Evolutionary conservation across 805 yeast genomes (phyloP).

Genomic region (Metschnikowia corniflorae): DNA sequence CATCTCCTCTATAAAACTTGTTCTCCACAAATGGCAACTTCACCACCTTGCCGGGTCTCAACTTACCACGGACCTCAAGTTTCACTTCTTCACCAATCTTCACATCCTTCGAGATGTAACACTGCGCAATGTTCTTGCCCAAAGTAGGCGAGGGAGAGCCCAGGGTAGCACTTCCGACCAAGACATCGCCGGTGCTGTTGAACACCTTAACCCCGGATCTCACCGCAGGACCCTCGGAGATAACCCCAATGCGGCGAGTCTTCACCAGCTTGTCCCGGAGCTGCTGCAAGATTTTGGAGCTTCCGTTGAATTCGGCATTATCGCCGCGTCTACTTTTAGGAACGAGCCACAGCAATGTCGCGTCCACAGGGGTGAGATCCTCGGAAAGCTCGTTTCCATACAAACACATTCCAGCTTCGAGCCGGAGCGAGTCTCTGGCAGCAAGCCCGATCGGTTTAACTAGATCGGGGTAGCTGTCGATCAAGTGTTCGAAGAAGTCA

Average conservation of each 20-base stretch:
- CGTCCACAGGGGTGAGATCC: conserved; percentile 79
- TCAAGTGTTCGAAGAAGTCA: conserved; percentile 58
- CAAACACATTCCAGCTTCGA: conserved; percentile 98
- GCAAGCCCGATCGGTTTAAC: conserved; percentile 92
- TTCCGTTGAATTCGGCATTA: conserved; percentile 68
- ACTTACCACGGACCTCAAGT: conserved; percentile 81
- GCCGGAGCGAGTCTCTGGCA: conserved; percentile 92
- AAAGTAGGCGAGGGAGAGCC: conserved; percentile 59
- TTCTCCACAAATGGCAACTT: conserved; percentile 84
- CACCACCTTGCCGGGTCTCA: conserved; percentile 68
- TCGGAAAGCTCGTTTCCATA: conserved; percentile 91
- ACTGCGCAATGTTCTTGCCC: conserved; percentile 86
- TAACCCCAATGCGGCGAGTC: conserved; percentile 67
- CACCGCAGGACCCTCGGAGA: conserved; percentile 86
- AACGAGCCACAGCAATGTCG: conserved; percentile 84
- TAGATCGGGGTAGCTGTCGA: conserved; percentile 47
- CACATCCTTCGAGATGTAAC: conserved; percentile 67
- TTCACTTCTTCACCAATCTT: conserved; percentile 72
- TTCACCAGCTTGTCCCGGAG: conserved; percentile 61
- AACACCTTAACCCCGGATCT: conserved; percentile 72
- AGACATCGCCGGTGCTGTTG: conserved; percentile 46
- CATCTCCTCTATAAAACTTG: conserved; percentile 62
- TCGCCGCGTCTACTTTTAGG: conserved; percentile 68
- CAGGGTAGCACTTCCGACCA: conserved; percentile 58
- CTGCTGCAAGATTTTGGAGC: conserved; percentile 64